Evolutionary conservation across 2,329 filamentous ascomycete genomes (phyloP), one percentile per base, ranked within the genome.

Genomic region (Pleurostoma richardsiae): DNA sequence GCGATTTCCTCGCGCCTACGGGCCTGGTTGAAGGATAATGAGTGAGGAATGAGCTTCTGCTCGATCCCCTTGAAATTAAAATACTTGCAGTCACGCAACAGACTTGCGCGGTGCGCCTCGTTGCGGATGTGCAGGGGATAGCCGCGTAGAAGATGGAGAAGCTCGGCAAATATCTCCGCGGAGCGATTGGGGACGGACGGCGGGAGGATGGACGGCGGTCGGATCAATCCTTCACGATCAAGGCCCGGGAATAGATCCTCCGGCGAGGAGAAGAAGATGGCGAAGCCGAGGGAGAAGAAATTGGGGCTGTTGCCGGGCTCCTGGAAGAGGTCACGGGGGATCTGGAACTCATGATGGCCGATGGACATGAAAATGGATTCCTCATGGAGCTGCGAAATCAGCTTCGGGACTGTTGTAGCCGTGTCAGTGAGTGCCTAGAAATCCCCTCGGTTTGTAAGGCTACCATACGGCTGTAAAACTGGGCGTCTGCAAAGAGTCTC

Each of bases 291-390:
- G 1, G 90, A 86, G 73, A 97, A 97, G 75, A 90, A 97, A 65
- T 97, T 97, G 10, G 91, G 91, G n/a, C 83, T 85, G 68, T 97
- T 91, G 29, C 91, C 92, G 1, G 90, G 89, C 33, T 81, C 79
- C 30, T 80, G 85, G 66, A 97, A 95, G 51, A 95, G 76, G 56
- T 95, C 88, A 52, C 90, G 86, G 2, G 91, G 88, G 54, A 97
- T 91, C 62, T 90, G 86, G 67, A 97, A 97, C 57, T 94, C 83
- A 48, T 80, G 82, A 55, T 88, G 82, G 49, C 92, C 92, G 57
- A 97, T 92, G 51, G 88, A 86, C 58, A 96, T 90, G 72, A 91
- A 95, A 60, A 96, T 95, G 58, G 88, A 88, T 52, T 90, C 89
- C 56, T 92, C 88, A 66, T 92, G 95, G 27, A 97, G 83, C 66